A percentile compares a stretch with the other conserved stretches of the same genome.
Conservation (phyloP, 257 asterid species). For the Lithospermum erythrorhizon region DNA sequence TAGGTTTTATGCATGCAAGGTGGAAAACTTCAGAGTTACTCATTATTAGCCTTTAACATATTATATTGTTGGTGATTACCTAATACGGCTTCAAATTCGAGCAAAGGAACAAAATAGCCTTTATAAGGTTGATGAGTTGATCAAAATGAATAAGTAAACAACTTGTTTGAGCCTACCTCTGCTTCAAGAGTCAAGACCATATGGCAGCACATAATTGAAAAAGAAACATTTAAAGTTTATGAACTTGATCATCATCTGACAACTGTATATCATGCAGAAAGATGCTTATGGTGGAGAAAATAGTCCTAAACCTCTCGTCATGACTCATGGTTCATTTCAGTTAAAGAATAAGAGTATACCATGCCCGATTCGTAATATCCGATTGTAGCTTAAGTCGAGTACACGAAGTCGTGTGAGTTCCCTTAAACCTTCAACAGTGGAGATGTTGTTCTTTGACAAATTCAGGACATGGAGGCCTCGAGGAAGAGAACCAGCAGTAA, state of each 20-base stretch:
- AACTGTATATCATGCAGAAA: background rate
- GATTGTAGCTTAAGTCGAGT: slow-evolving; percentile 91
- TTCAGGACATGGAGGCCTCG: slow-evolving; percentile 86
- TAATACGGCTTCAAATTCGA: no score
- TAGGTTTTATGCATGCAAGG: no score
- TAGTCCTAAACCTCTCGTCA: slow-evolving; percentile 3
- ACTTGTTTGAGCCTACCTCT: no score
- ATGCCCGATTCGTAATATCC: slow-evolving; percentile 78
- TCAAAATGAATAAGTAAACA: no score
- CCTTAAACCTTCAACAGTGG: slow-evolving; percentile 81
- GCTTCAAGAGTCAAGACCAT: no score
- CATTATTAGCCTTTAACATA: no score
- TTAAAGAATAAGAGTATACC: slow-evolving; percentile 39
- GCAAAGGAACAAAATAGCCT: no score
- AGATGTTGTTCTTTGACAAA: slow-evolving; percentile 78
- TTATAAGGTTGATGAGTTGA: no score
- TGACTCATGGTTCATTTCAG: background rate
- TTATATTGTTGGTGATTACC: no score
- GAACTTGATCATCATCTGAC: background rate
- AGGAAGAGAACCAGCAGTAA: slow-evolving; percentile 91
- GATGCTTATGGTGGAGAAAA: background rate
- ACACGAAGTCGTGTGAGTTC: slow-evolving; percentile 90
- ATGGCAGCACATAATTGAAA: no score
- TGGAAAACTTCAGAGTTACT: no score
- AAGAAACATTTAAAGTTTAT: no score